Evolutionary conservation across 495 filamentous ascomycete genomes (phyloP).

Genomic region (Hypomontagnella submonticulosa): DNA sequence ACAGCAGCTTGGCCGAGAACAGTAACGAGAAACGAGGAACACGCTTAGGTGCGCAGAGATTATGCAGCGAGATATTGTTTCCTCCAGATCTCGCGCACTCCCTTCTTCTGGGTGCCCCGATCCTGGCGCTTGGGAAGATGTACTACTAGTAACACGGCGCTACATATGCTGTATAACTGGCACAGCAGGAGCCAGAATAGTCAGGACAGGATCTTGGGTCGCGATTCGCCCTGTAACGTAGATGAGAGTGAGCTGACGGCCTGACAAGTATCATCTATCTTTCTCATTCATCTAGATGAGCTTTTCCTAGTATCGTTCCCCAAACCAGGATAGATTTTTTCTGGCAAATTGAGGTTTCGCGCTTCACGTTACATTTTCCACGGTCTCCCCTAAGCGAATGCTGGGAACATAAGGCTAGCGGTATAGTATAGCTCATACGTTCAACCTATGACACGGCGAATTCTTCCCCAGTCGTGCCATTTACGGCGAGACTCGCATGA

Average conservation of each 20-base stretch:
- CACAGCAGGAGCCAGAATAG: conserved; percentile 44
- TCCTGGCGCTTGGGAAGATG: conserved; percentile 46
- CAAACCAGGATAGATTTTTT: conserved; percentile 12
- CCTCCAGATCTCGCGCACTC: conserved; percentile 50
- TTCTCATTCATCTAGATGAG: conserved; percentile 7
- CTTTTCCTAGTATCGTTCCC: conserved; percentile 16
- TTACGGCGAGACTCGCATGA: conserved; percentile 17
- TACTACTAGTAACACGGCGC: conserved; percentile 42
- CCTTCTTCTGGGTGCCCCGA: conserved; percentile 42
- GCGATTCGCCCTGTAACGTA: conserved; percentile 31
- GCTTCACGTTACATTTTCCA: conserved; percentile 26
- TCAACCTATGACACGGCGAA: conserved; percentile 17
- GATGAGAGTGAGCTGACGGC: conserved; percentile 25
- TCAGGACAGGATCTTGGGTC: conserved; percentile 31
- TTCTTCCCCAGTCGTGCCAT: conserved; percentile 21
- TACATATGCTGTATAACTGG: conserved; percentile 45
- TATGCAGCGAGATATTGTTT: conserved; percentile 48
- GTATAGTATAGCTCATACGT: conserved; percentile 5
- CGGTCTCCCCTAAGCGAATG: conserved; percentile 1
- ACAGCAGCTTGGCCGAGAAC: conserved; percentile 45
- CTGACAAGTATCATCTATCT: conserved; percentile 19
- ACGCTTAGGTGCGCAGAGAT: conserved; percentile 50
- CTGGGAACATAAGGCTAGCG: background rate
- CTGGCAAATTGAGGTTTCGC: conserved; percentile 14
- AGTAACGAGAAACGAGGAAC: conserved; percentile 51